Base-by-base conservation (phyloP, 2,329 filamentous ascomycete genomes). In the Diaporthe velutina region DNA sequence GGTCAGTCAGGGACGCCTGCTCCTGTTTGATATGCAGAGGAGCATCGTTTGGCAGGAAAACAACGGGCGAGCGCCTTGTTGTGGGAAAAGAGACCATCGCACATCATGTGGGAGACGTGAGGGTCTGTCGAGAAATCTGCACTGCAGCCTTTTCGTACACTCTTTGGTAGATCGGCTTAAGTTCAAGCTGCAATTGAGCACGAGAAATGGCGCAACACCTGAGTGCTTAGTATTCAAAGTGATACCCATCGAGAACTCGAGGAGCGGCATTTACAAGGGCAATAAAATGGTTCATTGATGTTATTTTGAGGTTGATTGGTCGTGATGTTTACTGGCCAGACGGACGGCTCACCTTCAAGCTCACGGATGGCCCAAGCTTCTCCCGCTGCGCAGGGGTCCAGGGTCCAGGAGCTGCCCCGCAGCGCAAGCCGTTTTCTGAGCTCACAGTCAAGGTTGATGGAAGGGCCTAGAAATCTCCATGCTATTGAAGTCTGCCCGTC, bases 381-480 rank as follows among this genome's bases (percentile, higher is more conserved):
- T 72, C 57, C 33, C 12, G 42, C 8, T 42, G 33, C 19, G 30
- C 70, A 50, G 50, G 57, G 57, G 57, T 64, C 57, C 35, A 50
- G 57, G 57, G 70, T 61, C n/a, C 45, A 64, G 25, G 45, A 40
- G 70, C 70, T 72, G 70, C 70, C 70, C 70, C 70, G 70, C 70
- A 30, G 45, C 48, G 25, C 42, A 30, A 30, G 57, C 60, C 50
- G 25, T 64, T 54, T 64, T 64, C 70, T 71, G 70, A 71, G 55
- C 70, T 61, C 70, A 40, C 17, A 25, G 64, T 68, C 64, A 74
- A 61, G 45, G 52, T 50, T 61, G 61, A 73, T 75, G 74, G 74
- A 75, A 75, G 64, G 70, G 74, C 74, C 74, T 75, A 75, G 74
- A 75, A 75, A 73, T 55, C 74, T 75, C 74, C 61, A 75, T 45